phyloP scores from a whole-genome alignment of 805 yeast genomes.

The Blastobotrys americana region DNA sequence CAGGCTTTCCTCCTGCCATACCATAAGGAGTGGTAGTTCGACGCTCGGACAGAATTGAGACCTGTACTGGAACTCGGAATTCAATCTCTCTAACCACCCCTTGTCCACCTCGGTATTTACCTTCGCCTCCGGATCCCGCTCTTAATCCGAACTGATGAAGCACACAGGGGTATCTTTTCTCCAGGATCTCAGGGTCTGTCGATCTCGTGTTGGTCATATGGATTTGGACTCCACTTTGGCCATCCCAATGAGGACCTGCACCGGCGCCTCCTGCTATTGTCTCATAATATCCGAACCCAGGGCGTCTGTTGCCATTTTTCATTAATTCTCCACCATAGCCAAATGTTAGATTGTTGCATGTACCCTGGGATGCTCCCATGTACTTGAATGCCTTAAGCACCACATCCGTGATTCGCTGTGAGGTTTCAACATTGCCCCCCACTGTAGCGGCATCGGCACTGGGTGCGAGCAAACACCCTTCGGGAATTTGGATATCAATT shows the following conservation, averaged over 20 bases:
- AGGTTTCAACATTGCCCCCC: slow-evolving; percentile 90
- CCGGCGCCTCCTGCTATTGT: slow-evolving; percentile 96
- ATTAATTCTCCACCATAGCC: slow-evolving; percentile 60
- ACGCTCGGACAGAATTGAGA: slow-evolving; percentile 80
- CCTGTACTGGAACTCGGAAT: slow-evolving; percentile 62
- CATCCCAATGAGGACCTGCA: slow-evolving; percentile 81
- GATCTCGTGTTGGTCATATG: slow-evolving; percentile 92
- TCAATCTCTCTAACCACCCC: slow-evolving; percentile 84
- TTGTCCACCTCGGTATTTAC: slow-evolving; percentile 68
- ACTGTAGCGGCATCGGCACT: slow-evolving; percentile 85
- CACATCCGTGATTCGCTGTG: slow-evolving; percentile 88
- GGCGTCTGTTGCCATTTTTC: slow-evolving; percentile 36
- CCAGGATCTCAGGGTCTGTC: slow-evolving; percentile 86
- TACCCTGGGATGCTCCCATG: slow-evolving; percentile 94
- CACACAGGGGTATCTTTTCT: slow-evolving; percentile 79
- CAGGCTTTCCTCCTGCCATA: slow-evolving; percentile 72
- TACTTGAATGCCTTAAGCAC: slow-evolving; percentile 79
- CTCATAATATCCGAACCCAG: slow-evolving; percentile 85
- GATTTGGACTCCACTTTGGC: slow-evolving; percentile 84
- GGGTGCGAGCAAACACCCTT: slow-evolving; percentile 62
- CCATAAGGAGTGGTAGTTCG: slow-evolving; percentile 84
- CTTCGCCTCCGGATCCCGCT: slow-evolving; percentile 71
- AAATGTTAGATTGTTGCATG: slow-evolving; percentile 89
- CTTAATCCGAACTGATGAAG: slow-evolving; percentile 67
- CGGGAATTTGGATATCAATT: slow-evolving; percentile 57